phyloP scores from a whole-genome alignment of 2,329 filamentous ascomycete species.

The Drechslerella coelobrocha region DNA sequence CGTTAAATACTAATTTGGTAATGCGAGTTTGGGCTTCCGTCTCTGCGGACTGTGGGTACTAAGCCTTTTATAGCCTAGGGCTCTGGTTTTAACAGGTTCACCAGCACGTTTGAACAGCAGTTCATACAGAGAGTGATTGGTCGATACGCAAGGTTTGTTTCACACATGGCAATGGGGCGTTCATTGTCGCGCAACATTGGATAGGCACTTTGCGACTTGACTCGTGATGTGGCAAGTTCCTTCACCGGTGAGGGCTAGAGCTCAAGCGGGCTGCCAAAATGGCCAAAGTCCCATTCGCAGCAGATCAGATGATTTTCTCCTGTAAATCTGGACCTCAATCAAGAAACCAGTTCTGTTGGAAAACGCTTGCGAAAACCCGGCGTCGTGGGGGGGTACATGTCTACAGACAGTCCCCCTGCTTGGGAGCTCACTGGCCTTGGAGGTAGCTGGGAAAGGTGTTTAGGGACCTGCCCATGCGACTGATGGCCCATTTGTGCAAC shows the following conservation, averaged over 20 bases:
- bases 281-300: background rate
- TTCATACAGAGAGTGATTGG: slow-evolving; percentile 49
- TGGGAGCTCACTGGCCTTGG: slow-evolving; percentile 44
- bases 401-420: slow-evolving; percentile 11
- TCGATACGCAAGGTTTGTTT: slow-evolving; percentile 48
- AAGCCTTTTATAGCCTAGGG: slow-evolving; percentile 36
- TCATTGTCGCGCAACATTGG: slow-evolving; percentile 30
- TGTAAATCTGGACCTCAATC: background rate
- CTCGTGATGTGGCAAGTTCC: slow-evolving; percentile 47
- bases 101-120: slow-evolving; percentile 45
- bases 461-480: slow-evolving; percentile 47
- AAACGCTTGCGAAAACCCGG: background rate
- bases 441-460: slow-evolving; percentile 14
- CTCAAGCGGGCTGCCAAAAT: background rate
- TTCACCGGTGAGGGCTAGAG: slow-evolving; percentile 3
- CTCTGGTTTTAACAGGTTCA: slow-evolving; percentile 36
- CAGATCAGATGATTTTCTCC: slow-evolving; percentile 27
- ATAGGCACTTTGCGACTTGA: slow-evolving; percentile 13
- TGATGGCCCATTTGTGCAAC: slow-evolving; percentile 40
- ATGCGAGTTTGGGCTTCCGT: background rate
- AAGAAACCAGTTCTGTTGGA: background rate
- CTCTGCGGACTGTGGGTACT: slow-evolving; percentile 17
- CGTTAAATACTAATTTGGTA: background rate
- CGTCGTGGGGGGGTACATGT: slow-evolving; percentile 39
- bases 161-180: slow-evolving; percentile 41